Evolutionary conservation across 2,329 filamentous ascomycete species (phyloP).

Genomic region (Pseudogymnoascus sp.): DNA sequence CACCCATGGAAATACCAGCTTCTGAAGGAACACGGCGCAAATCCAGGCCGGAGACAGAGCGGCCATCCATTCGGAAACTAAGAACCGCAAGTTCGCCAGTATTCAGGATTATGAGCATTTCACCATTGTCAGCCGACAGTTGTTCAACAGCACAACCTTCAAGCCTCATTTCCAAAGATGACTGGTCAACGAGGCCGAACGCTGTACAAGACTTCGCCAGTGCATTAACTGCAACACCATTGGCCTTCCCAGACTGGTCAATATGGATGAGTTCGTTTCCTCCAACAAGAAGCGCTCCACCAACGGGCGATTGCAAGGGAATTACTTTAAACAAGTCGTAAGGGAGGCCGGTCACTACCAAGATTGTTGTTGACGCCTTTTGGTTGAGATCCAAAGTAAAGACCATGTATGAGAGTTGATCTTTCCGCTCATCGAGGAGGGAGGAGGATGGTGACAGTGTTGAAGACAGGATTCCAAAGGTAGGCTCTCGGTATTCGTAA

Average conservation of each 20-base stretch:
- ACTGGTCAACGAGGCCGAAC: constrained; percentile 81
- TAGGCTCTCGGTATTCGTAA: constrained; percentile 94
- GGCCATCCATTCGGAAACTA: constrained; percentile 78
- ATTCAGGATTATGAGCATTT: constrained; percentile 74
- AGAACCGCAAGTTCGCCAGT: constrained; percentile 68
- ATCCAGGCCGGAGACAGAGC: constrained; percentile 81
- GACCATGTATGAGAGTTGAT: constrained; percentile 83
- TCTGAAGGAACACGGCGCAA: constrained; percentile 58
- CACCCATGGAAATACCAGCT: constrained; percentile 54
- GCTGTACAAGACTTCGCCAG: constrained; percentile 76
- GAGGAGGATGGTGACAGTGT: constrained; percentile 64
- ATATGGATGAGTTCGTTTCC: constrained; percentile 89
- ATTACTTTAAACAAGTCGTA: constrained; percentile 80
- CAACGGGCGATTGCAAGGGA: constrained; percentile 75
- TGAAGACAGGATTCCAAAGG: constrained; percentile 87
- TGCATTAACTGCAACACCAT: constrained; percentile 84
- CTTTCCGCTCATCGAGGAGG: constrained; percentile 66
- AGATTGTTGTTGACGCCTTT: constrained; percentile 81
- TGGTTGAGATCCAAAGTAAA: constrained; percentile 93
- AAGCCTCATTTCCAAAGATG: constrained; percentile 67
- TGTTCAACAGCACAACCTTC: constrained; percentile 75
- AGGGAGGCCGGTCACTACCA: constrained; percentile 77
- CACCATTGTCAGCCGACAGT: constrained; percentile 67
- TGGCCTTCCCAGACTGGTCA: constrained; percentile 89
- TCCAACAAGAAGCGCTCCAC: constrained; percentile 79